Conservation (phyloP, 2,329 filamentous ascomycete species). For the Cryphonectria parasitica region DNA sequence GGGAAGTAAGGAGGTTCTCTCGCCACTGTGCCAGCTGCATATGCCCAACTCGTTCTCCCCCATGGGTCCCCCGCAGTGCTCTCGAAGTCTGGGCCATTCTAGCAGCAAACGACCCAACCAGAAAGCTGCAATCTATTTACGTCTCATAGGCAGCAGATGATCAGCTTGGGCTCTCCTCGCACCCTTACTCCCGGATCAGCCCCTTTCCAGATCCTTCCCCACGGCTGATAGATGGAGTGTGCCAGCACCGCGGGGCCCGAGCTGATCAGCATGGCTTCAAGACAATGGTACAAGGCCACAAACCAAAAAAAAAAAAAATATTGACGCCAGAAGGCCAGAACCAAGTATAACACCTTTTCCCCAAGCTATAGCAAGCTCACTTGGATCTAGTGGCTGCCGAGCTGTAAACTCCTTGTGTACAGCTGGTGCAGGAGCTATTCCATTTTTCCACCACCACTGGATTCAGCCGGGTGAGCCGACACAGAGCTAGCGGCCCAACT, state of each 20-base stretch:
- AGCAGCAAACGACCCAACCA: background rate
- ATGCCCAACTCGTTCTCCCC: background rate
- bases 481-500: conserved; percentile 3
- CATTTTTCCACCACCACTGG: background rate
- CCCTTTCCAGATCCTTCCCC: background rate
- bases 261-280: background rate
- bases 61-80: background rate
- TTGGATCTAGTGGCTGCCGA: background rate
- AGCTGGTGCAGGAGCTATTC: background rate
- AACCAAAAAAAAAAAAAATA: no score
- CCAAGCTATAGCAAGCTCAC: background rate
- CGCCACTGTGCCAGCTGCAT: background rate
- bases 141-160: background rate
- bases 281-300: background rate
- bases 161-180: background rate
- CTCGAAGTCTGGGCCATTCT: background rate
- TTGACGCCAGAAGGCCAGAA: background rate
- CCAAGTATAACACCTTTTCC: background rate
- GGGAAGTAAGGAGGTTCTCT: background rate
- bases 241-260: background rate
- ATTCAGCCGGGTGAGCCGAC: background rate
- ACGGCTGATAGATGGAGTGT: background rate
- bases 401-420: background rate
- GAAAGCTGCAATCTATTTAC: background rate
- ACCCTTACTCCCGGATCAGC: background rate